Percentiles rank a stretch among this genome's conserved stretches.
phyloP scores from a whole-genome alignment of 1,284 basidiomycete genomes.

The Macrocystidia cucumis region DNA sequence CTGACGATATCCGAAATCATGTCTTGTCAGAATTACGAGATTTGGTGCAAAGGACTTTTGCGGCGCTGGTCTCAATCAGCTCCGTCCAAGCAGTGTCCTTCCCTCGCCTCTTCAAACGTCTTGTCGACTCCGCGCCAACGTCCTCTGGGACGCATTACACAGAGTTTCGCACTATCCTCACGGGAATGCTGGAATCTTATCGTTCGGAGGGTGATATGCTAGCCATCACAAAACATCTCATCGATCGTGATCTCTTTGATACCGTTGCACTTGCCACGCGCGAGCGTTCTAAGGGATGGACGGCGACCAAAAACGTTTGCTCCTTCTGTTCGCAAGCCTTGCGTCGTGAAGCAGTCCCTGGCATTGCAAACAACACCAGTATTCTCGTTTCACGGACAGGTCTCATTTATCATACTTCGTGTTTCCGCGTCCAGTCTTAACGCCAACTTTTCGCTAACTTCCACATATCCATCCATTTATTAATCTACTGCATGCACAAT shows the following conservation, averaged over 20 bases:
- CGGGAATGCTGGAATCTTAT: constrained; percentile 93
- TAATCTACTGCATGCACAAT: constrained; percentile 55
- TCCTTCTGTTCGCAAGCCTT: constrained; percentile 37
- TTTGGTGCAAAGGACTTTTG: constrained; percentile 83
- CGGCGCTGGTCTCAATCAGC: constrained; percentile 76
- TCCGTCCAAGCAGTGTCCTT: constrained; percentile 84
- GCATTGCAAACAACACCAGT: constrained; percentile 11
- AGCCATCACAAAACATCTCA: constrained; percentile 78
- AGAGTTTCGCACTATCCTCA: constrained; percentile 87
- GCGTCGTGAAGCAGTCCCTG: constrained; percentile 10
- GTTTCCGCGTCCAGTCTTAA: too few relatives aligned
- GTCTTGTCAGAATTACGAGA: constrained; percentile 53
- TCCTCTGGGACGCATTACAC: constrained; percentile 70
- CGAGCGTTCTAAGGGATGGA: constrained; percentile 47
- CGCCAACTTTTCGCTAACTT: too few relatives aligned
- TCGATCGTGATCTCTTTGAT: constrained; percentile 79
- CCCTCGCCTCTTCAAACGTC: constrained; percentile 84
- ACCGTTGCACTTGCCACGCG: constrained; percentile 50
- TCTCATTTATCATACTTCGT: constrained; percentile 49
- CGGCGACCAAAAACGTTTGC: constrained; percentile 34
- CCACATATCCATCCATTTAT: too few relatives aligned
- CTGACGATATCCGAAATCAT: constrained; percentile 10
- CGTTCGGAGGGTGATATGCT: constrained; percentile 88
- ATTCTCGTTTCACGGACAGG: constrained; percentile 57
- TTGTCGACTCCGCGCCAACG: constrained; percentile 63